A percentile compares a stretch with the other conserved stretches of the same genome.
Evolutionary conservation across 345 rosid species (phyloP).

Genomic region (Anastatica hierochuntica): DNA sequence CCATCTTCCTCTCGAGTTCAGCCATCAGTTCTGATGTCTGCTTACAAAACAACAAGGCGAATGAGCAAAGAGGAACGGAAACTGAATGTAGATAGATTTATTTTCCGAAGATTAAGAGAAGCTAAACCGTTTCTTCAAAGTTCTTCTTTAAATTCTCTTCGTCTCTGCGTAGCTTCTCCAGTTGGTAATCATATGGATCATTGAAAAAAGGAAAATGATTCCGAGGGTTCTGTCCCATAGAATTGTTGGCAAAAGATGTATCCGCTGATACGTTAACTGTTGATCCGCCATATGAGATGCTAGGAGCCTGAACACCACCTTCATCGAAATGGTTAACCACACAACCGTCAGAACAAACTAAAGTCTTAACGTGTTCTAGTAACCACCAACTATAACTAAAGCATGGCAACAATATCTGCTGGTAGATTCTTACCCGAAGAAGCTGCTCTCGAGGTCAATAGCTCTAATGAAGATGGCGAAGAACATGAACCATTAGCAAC

Average conservation of each 20-base stretch:
- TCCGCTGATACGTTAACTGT: background rate
- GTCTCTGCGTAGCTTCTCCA: conserved; percentile 15
- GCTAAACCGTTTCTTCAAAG: conserved; percentile 11
- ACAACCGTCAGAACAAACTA: too few relatives aligned
- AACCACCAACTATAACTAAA: background rate
- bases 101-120: background rate
- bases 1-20: conserved; percentile 12
- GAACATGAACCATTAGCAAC: background rate
- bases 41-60: conserved; percentile 1
- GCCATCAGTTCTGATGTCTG: conserved; percentile 10
- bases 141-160: background rate
- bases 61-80: background rate
- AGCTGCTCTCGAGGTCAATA: conserved; percentile 2
- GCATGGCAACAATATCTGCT: background rate
- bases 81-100: background rate
- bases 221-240: background rate
- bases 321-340: background rate
- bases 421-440: conserved; percentile 10
- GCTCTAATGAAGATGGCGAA: conserved; percentile 1
- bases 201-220: background rate
- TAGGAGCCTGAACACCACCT: conserved; percentile 14
- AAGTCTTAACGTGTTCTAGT: too few relatives aligned
- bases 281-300: background rate
- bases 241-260: conserved; percentile 4
- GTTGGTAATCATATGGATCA: conserved; percentile 6